phyloP scores from a whole-genome alignment of 306 rosid genomes.

The Quercus glauca region DNA sequence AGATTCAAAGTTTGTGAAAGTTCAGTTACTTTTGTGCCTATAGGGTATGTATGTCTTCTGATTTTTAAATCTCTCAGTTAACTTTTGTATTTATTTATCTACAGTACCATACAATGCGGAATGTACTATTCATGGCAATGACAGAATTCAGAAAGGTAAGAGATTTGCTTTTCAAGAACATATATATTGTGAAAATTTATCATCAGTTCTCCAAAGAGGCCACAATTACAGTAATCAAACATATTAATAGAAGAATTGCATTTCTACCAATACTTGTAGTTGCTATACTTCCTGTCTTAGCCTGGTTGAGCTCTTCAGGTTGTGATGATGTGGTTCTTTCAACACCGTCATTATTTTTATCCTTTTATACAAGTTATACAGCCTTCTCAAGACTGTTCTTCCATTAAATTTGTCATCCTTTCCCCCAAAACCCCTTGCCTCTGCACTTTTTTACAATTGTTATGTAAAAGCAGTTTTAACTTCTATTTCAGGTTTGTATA shows the following conservation, averaged over 20 bases:
- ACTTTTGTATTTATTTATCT: slow-evolving; percentile 5
- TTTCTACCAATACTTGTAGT: neutral
- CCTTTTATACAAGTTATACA: neutral
- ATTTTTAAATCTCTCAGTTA: neutral
- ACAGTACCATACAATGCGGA: slow-evolving; percentile 86
- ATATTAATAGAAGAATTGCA: neutral
- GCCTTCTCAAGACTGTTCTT: neutral
- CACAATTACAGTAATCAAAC: neutral
- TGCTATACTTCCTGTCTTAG: neutral
- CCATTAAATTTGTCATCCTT: neutral
- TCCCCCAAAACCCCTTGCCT: neutral
- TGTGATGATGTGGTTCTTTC: neutral
- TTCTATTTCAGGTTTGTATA: neutral
- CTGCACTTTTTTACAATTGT: neutral
- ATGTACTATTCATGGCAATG: slow-evolving; percentile 74
- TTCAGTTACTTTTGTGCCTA: neutral
- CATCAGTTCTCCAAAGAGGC: neutral
- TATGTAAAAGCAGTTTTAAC: neutral
- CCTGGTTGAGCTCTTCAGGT: neutral
- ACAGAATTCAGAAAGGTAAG: slow-evolving; percentile 72
- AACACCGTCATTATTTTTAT: neutral
- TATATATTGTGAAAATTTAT: neutral
- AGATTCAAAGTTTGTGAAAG: neutral
- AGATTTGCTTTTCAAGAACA: slow-evolving; percentile 11
- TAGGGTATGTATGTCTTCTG: neutral